These are phyloP conservation scores for Moricandia moricandioides DNA, from an alignment of 345 rosid genomes.

Conservation along the genomic window DNA sequence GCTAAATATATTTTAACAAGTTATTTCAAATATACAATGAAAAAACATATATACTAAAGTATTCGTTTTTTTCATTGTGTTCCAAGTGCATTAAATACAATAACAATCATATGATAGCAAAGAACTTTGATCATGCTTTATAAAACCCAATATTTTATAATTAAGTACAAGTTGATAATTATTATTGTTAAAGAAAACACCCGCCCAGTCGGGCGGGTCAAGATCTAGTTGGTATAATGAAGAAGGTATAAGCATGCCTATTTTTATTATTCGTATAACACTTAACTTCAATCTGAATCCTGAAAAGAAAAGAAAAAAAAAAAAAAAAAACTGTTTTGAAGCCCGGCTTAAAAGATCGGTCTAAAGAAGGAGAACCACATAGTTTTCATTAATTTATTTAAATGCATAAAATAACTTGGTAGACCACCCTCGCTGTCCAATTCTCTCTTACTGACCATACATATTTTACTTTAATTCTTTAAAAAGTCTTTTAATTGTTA, in stretches of 20 bases:
- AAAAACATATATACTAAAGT: no score
- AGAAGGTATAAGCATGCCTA: background rate
- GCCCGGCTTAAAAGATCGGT: background rate
- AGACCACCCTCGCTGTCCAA: background rate
- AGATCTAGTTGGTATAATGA: no score
- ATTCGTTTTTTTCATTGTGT: no score
- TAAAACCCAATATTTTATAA: no score
- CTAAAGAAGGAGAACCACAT: background rate
- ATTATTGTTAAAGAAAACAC: no score
- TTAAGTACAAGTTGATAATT: no score
- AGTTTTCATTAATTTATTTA: background rate
- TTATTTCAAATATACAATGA: no score
- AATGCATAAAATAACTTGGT: background rate
- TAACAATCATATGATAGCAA: no score
- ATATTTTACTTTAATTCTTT: background rate
- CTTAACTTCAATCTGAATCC: background rate
- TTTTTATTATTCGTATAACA: background rate
- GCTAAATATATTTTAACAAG: no score
- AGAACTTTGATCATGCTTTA: no score
- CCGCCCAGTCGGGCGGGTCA: no score
- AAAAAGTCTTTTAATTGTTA: background rate
- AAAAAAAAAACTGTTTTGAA: background rate
- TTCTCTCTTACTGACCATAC: background rate
- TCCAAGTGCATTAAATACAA: no score
- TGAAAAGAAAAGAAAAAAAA: background rate